Evolutionary conservation across 805 yeast genomes (phyloP).

Genomic region (Spathaspora girioi): DNA sequence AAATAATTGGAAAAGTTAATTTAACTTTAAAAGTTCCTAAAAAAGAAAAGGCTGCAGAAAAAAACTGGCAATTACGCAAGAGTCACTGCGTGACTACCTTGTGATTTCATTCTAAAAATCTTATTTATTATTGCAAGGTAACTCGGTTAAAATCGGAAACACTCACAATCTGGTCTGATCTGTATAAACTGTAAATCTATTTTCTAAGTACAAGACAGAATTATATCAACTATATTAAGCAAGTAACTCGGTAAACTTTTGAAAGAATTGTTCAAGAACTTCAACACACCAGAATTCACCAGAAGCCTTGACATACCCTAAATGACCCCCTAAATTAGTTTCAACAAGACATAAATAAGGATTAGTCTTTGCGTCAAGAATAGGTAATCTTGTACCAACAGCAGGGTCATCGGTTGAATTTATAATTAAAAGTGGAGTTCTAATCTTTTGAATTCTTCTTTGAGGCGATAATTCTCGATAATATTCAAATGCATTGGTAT

Average conservation of each 20-base stretch:
- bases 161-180: too few species aligned
- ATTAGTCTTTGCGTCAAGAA: conserved; percentile 45
- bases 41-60: too few species aligned
- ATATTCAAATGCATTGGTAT: conserved; percentile 59
- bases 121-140: too few species aligned
- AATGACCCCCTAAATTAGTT: conserved; percentile 74
- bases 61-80: too few species aligned
- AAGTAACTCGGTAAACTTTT: conserved; percentile 15
- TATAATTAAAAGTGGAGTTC: conserved; percentile 63
- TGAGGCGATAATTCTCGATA: conserved; percentile 61
- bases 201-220: background rate
- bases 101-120: too few species aligned
- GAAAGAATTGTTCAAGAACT: conserved; percentile 33
- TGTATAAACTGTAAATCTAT: background rate
- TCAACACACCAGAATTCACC: conserved; percentile 62
- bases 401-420: conserved; percentile 75
- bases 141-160: too few species aligned
- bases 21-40: too few species aligned
- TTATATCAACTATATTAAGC: conserved; percentile 1
- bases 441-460: conserved; percentile 45
- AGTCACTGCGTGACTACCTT: too few species aligned
- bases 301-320: conserved; percentile 66
- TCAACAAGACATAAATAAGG: conserved; percentile 58
- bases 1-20: too few species aligned
- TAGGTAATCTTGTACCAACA: conserved; percentile 55